Base-by-base conservation (phyloP, 495 filamentous ascomycete genomes). In the Penicillium bialowiezense region DNA sequence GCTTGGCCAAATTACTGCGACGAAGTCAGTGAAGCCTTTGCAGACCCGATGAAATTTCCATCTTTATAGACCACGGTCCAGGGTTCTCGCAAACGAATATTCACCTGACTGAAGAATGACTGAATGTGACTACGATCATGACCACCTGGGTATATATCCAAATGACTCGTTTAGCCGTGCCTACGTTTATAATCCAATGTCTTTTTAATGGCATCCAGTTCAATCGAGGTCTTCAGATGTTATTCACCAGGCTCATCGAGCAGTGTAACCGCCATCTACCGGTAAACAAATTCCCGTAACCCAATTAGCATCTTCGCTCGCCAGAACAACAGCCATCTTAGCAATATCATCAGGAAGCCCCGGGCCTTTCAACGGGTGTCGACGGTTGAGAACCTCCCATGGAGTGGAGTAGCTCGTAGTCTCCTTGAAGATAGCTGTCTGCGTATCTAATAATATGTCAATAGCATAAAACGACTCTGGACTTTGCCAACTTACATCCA, bases 401-500 rank as follows among this genome's bases (percentile, higher is more conserved):
- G 58, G 54, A 13, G 56, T 61, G 3, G 38, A 42, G 44, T 55
- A 33, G 4, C 43, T 49, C 4, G 52, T 58, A 2, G 57, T 61
- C 31, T 63, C 60, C 13, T 53, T 60, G 45, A 65, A 63, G 3
- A 66, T 61, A 7, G 61, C 63, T 8, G 65, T 66, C 51, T 65
- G 60, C 0, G 59, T 65, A 41, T 65, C 64, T 69, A 9, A 52
- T n/a, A 17, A 26, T n/a, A 45, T 38, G 44, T 10, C 7, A 68
- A n/a, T n/a, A n/a, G n/a, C n/a, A n/a, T n/a, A n/a, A n/a, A n/a
- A n/a, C n/a, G n/a, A n/a, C n/a, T n/a, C n/a, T n/a, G n/a, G n/a
- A n/a, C n/a, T n/a, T n/a, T n/a, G n/a, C n/a, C n/a, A n/a, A n/a
- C 72, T 64, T 63, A 79, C 72, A 81, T 9, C 78, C 79, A 14